Conservation (phyloP, 2,329 filamentous ascomycete genomes). For the Cordyceps farinosa region DNA sequence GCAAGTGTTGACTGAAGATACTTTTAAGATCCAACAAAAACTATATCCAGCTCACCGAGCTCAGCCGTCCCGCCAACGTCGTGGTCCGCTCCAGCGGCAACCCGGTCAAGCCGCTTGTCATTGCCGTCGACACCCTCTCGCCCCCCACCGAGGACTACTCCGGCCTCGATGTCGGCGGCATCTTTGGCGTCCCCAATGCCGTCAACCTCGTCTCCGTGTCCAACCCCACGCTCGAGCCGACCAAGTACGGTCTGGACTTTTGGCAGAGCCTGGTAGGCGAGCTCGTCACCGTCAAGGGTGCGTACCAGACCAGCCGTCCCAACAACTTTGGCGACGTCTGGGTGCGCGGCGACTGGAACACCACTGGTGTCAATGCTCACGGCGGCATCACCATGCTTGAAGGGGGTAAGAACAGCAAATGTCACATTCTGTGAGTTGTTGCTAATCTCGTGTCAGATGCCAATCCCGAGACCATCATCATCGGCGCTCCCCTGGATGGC, state of each 20-base stretch:
- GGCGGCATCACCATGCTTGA: constrained; percentile 62
- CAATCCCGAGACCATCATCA: constrained; percentile 66
- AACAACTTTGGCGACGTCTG: constrained; percentile 66
- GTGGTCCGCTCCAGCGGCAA: constrained; percentile 51
- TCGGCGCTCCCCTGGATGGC: constrained; percentile 63
- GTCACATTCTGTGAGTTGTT: neutral
- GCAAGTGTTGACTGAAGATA: neutral
- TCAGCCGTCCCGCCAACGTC: constrained; percentile 53
- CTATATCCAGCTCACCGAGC: constrained; percentile 63
- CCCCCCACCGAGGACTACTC: constrained; percentile 62
- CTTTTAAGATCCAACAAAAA: constrained; percentile 44
- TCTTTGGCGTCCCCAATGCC: constrained; percentile 64
- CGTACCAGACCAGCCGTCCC: constrained; percentile 55
- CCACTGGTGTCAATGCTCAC: constrained; percentile 58
- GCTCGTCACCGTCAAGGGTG: constrained; percentile 59
- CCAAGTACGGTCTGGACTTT: constrained; percentile 65
- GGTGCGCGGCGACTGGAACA: constrained; percentile 62
- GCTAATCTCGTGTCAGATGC: constrained; percentile 44
- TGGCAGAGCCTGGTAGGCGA: constrained; percentile 69
- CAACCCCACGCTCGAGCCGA: constrained; percentile 60
- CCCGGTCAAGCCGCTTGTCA: constrained; percentile 53
- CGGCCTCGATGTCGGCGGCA: constrained; percentile 59
- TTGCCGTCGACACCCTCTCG: constrained; percentile 53
- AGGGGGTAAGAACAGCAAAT: constrained; percentile 36
- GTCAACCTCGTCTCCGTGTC: constrained; percentile 50